Evolutionary conservation across 2,329 filamentous ascomycete genomes (phyloP).

Genomic region (Penicillium janthinellum): DNA sequence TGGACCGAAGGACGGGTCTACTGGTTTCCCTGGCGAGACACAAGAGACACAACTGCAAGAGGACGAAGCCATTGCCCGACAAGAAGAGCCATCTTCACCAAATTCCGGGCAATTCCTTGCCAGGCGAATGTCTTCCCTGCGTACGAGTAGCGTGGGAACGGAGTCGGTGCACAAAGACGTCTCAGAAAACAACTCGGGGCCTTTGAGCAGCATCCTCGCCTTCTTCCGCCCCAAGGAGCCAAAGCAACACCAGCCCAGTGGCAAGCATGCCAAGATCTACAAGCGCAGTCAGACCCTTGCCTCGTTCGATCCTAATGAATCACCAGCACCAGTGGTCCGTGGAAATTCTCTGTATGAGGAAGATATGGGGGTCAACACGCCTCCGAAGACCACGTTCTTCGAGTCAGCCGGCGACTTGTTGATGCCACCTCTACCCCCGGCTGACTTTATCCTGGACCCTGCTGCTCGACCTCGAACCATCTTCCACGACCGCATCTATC

Average conservation of each 20-base stretch:
- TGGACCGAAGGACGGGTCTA: background rate
- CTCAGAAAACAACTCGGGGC: slow-evolving; percentile 44
- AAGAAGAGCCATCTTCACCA: slow-evolving; percentile 17
- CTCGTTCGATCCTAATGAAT: slow-evolving; percentile 25
- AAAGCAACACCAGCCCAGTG: slow-evolving; percentile 29
- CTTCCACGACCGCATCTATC: slow-evolving; percentile 95
- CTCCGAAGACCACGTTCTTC: slow-evolving; percentile 89
- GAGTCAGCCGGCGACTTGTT: slow-evolving; percentile 92
- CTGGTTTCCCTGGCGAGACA: slow-evolving; percentile 7
- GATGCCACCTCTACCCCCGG: slow-evolving; percentile 81
- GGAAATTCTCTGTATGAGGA: slow-evolving; percentile 56
- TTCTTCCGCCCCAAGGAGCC: slow-evolving; percentile 66
- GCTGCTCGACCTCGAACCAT: slow-evolving; percentile 81
- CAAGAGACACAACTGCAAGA: slow-evolving; percentile 23
- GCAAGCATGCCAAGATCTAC: slow-evolving; percentile 64
- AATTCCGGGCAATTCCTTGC: slow-evolving; percentile 24
- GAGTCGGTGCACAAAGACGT: slow-evolving; percentile 17
- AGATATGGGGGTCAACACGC: slow-evolving; percentile 61
- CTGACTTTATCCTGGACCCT: slow-evolving; percentile 82
- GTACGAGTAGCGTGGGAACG: slow-evolving; percentile 4
- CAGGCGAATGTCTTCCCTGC: slow-evolving; percentile 17
- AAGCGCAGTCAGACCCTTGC: slow-evolving; percentile 74
- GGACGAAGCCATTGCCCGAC: slow-evolving; percentile 7
- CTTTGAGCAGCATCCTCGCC: slow-evolving; percentile 67
- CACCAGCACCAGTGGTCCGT: slow-evolving; percentile 42